Conservation (phyloP, 805 yeast genomes). For the Sugiyamaella marilandica region DNA sequence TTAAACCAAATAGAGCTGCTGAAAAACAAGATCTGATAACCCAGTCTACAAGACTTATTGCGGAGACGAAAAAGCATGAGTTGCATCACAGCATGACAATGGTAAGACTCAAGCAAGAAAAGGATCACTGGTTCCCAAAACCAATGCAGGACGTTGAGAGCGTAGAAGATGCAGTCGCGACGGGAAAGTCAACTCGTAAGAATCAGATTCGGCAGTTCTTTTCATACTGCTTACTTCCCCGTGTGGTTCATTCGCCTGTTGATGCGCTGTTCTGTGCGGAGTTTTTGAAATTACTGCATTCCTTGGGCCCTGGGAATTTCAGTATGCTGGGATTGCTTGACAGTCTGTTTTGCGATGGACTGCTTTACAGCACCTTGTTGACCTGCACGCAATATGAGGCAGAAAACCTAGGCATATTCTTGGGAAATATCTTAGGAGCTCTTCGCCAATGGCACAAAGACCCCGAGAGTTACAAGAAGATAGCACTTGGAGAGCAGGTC, state of each 20-base stretch:
- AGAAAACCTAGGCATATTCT: slow-evolving; percentile 75
- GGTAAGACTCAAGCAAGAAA: slow-evolving; percentile 30
- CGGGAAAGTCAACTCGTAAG: slow-evolving; percentile 12
- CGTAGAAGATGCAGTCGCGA: neutral
- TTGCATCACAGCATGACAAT: slow-evolving; percentile 35
- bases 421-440: slow-evolving; percentile 47
- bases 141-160: slow-evolving; percentile 2
- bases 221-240: slow-evolving; percentile 66
- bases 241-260: slow-evolving; percentile 71
- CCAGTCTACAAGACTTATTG: slow-evolving; percentile 11
- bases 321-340: slow-evolving; percentile 40
- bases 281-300: slow-evolving; percentile 53
- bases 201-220: slow-evolving; percentile 38
- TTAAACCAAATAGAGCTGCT: slow-evolving; percentile 37
- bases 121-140: slow-evolving; percentile 27
- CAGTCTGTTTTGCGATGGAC: slow-evolving; percentile 43
- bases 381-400: slow-evolving; percentile 74
- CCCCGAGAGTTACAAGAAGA: slow-evolving; percentile 30
- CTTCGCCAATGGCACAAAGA: slow-evolving; percentile 45
- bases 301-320: slow-evolving; percentile 37
- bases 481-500: slow-evolving; percentile 26
- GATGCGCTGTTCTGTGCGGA: slow-evolving; percentile 71
- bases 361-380: slow-evolving; percentile 55
- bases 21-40: slow-evolving; percentile 8
- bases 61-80: slow-evolving; percentile 45